Evolutionary conservation across 176 grass and related monocot species (phyloP).

Genomic region (Chrysopogon serrulatus): DNA sequence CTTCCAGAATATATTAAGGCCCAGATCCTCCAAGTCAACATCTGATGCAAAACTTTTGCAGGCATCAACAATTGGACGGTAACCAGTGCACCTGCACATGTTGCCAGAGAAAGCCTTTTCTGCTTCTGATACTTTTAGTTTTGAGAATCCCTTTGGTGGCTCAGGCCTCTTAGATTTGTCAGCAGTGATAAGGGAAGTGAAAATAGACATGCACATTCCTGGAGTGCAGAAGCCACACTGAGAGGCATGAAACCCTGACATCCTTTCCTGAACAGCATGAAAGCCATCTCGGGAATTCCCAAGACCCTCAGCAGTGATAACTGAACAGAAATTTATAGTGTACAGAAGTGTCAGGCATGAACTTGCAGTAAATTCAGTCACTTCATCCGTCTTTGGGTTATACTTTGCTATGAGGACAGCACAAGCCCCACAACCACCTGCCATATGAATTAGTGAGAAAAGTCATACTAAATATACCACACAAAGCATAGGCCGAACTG

Average conservation of each 20-base stretch:
- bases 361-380: slow-evolving; percentile 56
- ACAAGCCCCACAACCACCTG: slow-evolving; percentile 79
- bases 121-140: slow-evolving; percentile 51
- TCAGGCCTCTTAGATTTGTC: slow-evolving; percentile 61
- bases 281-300: slow-evolving; percentile 56
- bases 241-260: slow-evolving; percentile 80
- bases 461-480: not conserved
- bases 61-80: slow-evolving; percentile 67
- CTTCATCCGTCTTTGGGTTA: slow-evolving; percentile 49
- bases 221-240: slow-evolving; percentile 89
- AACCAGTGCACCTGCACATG: slow-evolving; percentile 76
- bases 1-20: slow-evolving; percentile 74
- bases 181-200: slow-evolving; percentile 68
- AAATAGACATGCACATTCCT: slow-evolving; percentile 91
- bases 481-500: not conserved
- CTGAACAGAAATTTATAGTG: slow-evolving; percentile 60
- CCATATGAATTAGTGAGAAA: not conserved
- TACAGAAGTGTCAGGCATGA: slow-evolving; percentile 74
- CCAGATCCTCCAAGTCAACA: slow-evolving; percentile 80
- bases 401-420: slow-evolving; percentile 71
- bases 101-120: slow-evolving; percentile 70
- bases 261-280: slow-evolving; percentile 69
- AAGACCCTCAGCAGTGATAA: slow-evolving; percentile 73
- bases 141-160: slow-evolving; percentile 65
- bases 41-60: slow-evolving; percentile 82